Conservation (phyloP, 345 rosid species). For the Fremontodendron californicum region DNA sequence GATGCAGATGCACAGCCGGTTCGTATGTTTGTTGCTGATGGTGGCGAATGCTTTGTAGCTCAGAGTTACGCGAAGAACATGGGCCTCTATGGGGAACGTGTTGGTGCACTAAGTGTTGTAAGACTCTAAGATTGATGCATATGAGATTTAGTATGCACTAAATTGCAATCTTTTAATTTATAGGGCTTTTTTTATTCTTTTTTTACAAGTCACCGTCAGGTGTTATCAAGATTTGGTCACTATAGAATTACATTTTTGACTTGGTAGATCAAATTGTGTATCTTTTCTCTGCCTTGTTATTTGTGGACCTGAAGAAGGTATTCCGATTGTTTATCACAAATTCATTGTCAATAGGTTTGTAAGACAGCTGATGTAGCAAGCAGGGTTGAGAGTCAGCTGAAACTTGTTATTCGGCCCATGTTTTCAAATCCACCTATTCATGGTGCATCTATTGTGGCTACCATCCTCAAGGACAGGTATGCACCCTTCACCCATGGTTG, state of each 20-base stretch:
- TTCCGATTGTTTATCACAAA: conserved; percentile 3
- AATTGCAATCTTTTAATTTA: neutral
- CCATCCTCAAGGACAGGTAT: conserved; percentile 66
- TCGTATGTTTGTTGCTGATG: conserved; percentile 82
- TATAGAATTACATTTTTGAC: neutral
- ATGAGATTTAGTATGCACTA: neutral
- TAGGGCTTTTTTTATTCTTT: neutral
- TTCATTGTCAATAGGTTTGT: conserved; percentile 51
- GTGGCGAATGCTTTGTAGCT: conserved; percentile 80
- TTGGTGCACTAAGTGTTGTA: conserved; percentile 97
- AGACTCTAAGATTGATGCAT: conserved; percentile 21
- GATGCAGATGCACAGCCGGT: conserved; percentile 74
- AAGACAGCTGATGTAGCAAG: conserved; percentile 75
- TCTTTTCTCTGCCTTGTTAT: neutral
- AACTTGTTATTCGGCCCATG: conserved; percentile 89
- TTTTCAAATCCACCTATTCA: conserved; percentile 89
- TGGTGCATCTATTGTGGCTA: conserved; percentile 82
- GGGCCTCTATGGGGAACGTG: conserved; percentile 95
- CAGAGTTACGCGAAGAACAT: conserved; percentile 93
- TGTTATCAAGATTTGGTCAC: neutral
- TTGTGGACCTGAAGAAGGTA: neutral
- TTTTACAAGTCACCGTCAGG: neutral
- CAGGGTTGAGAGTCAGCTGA: conserved; percentile 79
- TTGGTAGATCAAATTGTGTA: neutral
- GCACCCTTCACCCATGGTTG: neutral